These are phyloP conservation scores for Chamaenerion angustifolium DNA, from an alignment of 345 rosid species.

Conservation along the genomic window DNA sequence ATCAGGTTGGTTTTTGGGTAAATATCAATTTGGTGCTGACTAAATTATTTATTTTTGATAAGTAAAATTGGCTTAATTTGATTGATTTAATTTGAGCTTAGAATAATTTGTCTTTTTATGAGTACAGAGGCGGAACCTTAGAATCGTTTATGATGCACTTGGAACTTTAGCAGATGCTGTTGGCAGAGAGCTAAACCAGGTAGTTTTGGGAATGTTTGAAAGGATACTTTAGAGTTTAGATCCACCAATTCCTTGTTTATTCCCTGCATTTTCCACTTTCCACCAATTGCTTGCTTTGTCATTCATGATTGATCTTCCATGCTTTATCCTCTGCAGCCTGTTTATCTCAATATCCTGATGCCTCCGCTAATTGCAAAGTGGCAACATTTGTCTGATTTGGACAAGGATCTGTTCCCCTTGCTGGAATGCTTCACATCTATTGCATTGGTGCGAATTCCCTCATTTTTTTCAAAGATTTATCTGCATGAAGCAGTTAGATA, in stretches of 20 bases:
- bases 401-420: slow-evolving; percentile 87
- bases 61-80: background rate
- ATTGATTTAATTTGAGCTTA: background rate
- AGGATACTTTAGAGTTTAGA: background rate
- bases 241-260: background rate
- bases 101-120: background rate
- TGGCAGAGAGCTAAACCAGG: slow-evolving; percentile 77
- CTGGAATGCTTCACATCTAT: slow-evolving; percentile 96
- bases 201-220: slow-evolving; percentile 5
- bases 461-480: background rate
- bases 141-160: slow-evolving; percentile 96
- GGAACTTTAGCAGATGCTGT: slow-evolving; percentile 98
- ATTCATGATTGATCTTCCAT: slow-evolving; percentile 4
- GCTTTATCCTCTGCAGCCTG: slow-evolving; percentile 39
- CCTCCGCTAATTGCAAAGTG: slow-evolving; percentile 91
- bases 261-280: slow-evolving; percentile 6
- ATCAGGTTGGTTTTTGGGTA: slow-evolving; percentile 47
- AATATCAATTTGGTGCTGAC: background rate
- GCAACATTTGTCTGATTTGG: slow-evolving; percentile 87
- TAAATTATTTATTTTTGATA: background rate
- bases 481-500: too few relatives aligned
- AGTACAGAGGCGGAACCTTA: slow-evolving; percentile 70
- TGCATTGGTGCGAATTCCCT: slow-evolving; percentile 48
- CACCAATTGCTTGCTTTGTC: background rate
- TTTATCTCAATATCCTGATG: slow-evolving; percentile 79